Evolutionary conservation across 345 rosid genomes (phyloP).

Genomic region (Adansonia digitata): DNA sequence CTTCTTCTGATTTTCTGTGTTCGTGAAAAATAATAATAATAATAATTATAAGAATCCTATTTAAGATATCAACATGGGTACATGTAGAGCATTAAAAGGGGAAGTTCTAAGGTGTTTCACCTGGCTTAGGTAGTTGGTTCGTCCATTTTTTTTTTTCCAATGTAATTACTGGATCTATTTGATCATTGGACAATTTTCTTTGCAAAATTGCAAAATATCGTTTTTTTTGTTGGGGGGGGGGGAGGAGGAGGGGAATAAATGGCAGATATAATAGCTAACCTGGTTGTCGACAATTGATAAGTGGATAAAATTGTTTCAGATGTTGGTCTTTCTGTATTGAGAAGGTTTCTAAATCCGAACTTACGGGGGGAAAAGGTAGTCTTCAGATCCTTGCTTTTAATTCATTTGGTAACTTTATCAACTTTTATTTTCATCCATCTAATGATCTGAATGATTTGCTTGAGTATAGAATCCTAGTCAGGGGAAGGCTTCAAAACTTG

Average conservation of each 20-base stretch:
- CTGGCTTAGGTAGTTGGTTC: background rate
- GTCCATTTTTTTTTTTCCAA: background rate
- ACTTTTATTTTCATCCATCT: slow-evolving; percentile 24
- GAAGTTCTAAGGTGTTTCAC: background rate
- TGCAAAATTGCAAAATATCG: background rate
- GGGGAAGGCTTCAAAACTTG: slow-evolving; percentile 78
- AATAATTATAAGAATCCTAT: background rate
- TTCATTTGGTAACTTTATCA: slow-evolving; percentile 8
- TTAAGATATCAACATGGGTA: background rate
- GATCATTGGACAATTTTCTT: background rate
- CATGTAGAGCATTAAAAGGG: background rate
- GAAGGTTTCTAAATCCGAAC: slow-evolving; percentile 68
- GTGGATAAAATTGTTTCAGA: slow-evolving; percentile 47
- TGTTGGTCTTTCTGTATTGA: slow-evolving; percentile 85
- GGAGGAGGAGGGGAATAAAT: too few relatives aligned
- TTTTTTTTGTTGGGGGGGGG: too few relatives aligned
- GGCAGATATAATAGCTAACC: background rate
- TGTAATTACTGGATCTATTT: background rate
- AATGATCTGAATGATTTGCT: slow-evolving; percentile 41
- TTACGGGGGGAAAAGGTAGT: slow-evolving; percentile 50
- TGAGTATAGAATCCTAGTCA: slow-evolving; percentile 72
- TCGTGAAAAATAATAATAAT: background rate
- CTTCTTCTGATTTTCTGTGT: background rate
- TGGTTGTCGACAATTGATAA: slow-evolving; percentile 6
- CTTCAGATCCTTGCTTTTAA: slow-evolving; percentile 15